phyloP scores from a whole-genome alignment of 306 rosid species.

The Castanea sativa region DNA sequence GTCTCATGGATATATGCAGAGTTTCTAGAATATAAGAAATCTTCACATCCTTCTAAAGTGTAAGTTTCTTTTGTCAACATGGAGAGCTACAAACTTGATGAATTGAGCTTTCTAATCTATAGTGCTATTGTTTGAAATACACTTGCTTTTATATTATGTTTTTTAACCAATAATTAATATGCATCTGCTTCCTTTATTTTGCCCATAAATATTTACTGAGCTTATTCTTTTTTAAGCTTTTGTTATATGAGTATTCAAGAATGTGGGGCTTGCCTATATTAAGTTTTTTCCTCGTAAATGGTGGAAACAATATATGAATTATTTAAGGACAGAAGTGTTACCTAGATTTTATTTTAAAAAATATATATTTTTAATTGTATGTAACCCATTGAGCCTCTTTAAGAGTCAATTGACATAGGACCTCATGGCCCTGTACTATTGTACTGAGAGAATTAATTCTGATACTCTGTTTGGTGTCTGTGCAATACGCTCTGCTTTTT shows the following conservation, averaged over 20 bases:
- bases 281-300: not conserved
- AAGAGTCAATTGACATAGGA: not conserved
- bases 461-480: not conserved
- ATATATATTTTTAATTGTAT: not conserved
- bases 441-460: not conserved
- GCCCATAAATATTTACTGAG: not conserved
- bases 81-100: constrained; percentile 10
- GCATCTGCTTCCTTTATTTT: constrained; percentile 20
- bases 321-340: not conserved
- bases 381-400: not conserved
- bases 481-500: not conserved
- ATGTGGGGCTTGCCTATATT: not conserved
- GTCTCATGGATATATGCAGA: constrained; percentile 94
- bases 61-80: constrained; percentile 40
- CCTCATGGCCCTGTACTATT: not conserved
- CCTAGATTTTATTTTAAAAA: not conserved
- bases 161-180: not conserved
- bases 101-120: constrained; percentile 7
- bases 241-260: not conserved
- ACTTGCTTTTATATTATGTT: not conserved
- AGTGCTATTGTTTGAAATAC: constrained; percentile 1
- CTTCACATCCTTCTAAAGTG: constrained; percentile 70
- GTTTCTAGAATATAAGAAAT: constrained; percentile 77
- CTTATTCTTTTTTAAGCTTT: not conserved
- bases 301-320: not conserved